Percentiles rank a stretch among this genome's conserved stretches.
Conservation (phyloP, 2,329 filamentous ascomycete genomes). For the Fusarium keratoplasticum region DNA sequence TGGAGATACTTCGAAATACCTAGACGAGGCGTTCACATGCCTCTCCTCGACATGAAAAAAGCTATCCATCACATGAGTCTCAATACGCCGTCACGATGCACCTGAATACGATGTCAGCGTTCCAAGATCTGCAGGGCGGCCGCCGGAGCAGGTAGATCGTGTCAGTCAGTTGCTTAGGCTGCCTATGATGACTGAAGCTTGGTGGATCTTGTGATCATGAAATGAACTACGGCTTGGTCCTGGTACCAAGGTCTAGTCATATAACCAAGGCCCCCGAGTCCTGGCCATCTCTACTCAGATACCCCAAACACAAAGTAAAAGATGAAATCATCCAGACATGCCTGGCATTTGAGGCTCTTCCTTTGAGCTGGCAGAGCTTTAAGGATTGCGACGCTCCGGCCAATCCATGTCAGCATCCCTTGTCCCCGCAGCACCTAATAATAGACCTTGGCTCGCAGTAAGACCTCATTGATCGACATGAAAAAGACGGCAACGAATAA, state of each 20-base stretch:
- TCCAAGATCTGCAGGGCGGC: not conserved
- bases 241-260: not conserved
- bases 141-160: not conserved
- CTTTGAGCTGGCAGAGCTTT: not conserved
- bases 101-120: not conserved
- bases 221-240: not conserved
- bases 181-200: not conserved
- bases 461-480: not conserved
- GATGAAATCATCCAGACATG: not conserved
- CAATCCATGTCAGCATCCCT: not conserved
- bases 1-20: not conserved
- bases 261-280: not conserved
- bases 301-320: no score
- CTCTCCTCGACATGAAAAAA: not conserved
- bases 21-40: not conserved
- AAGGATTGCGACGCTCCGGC: not conserved
- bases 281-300: fast-evolving
- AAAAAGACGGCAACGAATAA: not conserved
- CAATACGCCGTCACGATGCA: not conserved
- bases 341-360: not conserved
- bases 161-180: not conserved
- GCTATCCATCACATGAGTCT: not conserved
- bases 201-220: not conserved
- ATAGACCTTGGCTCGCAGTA: not conserved
- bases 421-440: not conserved